Base-by-base conservation (phyloP, 495 filamentous ascomycete genomes). In the Penicillium odoratum region DNA sequence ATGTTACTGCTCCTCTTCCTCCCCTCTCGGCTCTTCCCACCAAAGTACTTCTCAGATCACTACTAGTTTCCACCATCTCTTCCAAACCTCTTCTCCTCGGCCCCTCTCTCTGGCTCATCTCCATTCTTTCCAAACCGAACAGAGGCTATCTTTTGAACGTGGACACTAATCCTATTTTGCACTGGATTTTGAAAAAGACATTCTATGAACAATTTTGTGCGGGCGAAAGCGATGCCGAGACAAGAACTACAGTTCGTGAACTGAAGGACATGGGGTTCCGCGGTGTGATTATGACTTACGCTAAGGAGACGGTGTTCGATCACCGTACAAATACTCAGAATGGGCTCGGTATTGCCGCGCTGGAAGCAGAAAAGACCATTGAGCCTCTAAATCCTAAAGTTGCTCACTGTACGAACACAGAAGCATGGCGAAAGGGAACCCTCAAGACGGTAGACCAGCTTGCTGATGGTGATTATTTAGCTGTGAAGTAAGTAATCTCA, bases 51-150 rank as follows among this genome's bases (percentile, higher is more conserved):
- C 76, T 96, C 29, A 84, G 92, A 42, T 91, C 90, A 2, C 78
- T 92, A 46, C 79, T 88, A 45, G 86, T 91, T 36, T 87, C 86
- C 11, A 82, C 83, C 7, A 78, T 96, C 47, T 94, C 91, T 0
- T 89, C 88, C 2, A 91, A 88, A 8, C 84, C 84, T 0, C 58
- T 83, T 29, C 78, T 95, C 3, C 82, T 95, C 16, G 68, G 69
- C 6, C 81, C 85, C 4, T 88, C 84, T 2, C 78, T 92, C 5
- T 77, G 77, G 30, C 64, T 85, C 33, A 86, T 93, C 69, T 82
- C 81, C 5, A 65, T 79, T 21, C 80, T 93, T 5, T 63, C 65
- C 40, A 71, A 76, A 52, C 68, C 69, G 0, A 50, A 62, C n/a
- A 29, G 58, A 4, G 58, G 57, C 3, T 54, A 57, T 28, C 42